Base-by-base conservation (phyloP, 495 filamentous ascomycete species). In the Sabuloglossum arenarium region DNA sequence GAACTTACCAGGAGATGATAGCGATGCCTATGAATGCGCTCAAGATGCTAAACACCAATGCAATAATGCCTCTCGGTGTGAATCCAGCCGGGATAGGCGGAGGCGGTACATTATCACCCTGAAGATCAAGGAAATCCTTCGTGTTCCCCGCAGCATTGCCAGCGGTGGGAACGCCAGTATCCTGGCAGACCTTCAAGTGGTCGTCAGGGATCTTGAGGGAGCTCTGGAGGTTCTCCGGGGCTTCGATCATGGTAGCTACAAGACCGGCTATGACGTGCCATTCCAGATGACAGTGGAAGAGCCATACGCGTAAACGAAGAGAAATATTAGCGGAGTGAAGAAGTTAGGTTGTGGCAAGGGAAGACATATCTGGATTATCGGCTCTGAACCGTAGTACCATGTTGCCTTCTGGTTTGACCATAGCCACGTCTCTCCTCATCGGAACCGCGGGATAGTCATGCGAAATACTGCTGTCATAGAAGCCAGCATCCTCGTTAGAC, bases 211-310 rank as follows among this genome's bases (percentile, higher is more conserved):
- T 78, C 0, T 65, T 65, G 25, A 86, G 56, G 0, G 67, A 69
- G 37, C 74, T 60, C 62, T 90, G 86, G 0, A 91, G 45, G 9
- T 71, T 68, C 14, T 75, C 68, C 0, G 85, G 85, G 0, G 75
- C 76, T 67, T 88, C 85, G 61, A 91, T 76, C 29, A 90, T 69
- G 9, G 77, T 84, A 16, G 78, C 81, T 1, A 77, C 77, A 23
- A 91, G 72, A 24, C 86, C 86, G 62, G 77, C 78, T 59, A 75
- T 79, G 43, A 86, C 75, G 62, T 89, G 85, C 82, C 84, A 88
- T 70, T 86, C 84, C 28, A 86, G 74, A 66, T 87, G 84, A 68
- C 86, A 89, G 64, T 91, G 86, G 65, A 88, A 84, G 24, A 88
- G 66, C 76, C 80, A 88, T 34, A 88, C 74, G 54, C 83, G 63